Evolutionary conservation across 106 monocot species (phyloP).

Genomic region (Amphibolis antarctica): DNA sequence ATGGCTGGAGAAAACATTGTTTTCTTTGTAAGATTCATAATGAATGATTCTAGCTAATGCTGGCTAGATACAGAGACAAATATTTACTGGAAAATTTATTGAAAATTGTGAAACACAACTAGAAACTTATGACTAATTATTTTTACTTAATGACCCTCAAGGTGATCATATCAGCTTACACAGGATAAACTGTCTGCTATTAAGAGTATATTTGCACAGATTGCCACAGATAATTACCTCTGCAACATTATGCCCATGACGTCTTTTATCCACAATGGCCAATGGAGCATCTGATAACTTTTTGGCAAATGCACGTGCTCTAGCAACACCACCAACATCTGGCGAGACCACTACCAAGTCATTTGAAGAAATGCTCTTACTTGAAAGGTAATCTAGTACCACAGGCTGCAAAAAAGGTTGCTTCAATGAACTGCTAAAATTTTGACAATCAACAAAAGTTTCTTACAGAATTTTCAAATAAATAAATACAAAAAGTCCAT

Average conservation of each 20-base stretch:
- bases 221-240: conserved; percentile 32
- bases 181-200: too few relatives aligned
- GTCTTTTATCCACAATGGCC: conserved; percentile 88
- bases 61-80: too few relatives aligned
- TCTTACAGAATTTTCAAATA: too few relatives aligned
- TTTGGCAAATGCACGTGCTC: conserved; percentile 89
- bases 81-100: too few relatives aligned
- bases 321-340: conserved; percentile 88
- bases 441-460: not conserved
- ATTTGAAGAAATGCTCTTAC: conserved; percentile 75
- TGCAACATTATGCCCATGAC: conserved; percentile 75
- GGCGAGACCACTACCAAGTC: conserved; percentile 90
- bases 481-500: not conserved
- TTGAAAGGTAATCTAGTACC: conserved; percentile 83
- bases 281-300: conserved; percentile 91
- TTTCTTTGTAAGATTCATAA: too few relatives aligned
- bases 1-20: too few relatives aligned
- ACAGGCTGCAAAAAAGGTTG: conserved; percentile 38
- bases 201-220: too few relatives aligned
- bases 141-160: too few relatives aligned
- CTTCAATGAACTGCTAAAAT: not conserved
- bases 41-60: too few relatives aligned
- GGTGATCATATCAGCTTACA: too few relatives aligned
- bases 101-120: too few relatives aligned
- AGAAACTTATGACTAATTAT: too few relatives aligned